Evolutionary conservation across 1,284 basidiomycete species (phyloP).

Genomic region (Sphaerobolus stellatus): DNA sequence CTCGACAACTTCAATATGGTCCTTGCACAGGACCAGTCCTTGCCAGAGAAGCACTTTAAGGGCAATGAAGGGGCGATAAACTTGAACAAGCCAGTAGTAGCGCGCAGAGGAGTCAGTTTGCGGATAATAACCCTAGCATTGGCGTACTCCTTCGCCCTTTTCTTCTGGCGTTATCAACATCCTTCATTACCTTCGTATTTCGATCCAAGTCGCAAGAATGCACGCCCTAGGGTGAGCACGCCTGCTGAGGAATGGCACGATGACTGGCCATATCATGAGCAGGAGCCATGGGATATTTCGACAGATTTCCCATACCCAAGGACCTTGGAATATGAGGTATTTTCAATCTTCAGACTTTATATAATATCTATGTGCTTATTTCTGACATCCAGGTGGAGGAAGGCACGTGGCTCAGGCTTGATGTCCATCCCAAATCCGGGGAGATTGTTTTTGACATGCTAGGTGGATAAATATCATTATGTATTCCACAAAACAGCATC

Average conservation of each 20-base stretch:
- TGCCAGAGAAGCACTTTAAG: no score
- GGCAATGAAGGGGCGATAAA: no score
- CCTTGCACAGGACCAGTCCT: no score
- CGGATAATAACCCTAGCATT: no score
- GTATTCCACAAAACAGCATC: not conserved
- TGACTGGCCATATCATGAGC: constrained; percentile 64
- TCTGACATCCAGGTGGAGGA: constrained; percentile 30
- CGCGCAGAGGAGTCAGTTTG: no score
- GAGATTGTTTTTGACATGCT: constrained; percentile 75
- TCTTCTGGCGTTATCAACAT: no score
- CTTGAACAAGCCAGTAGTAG: no score
- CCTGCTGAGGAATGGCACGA: constrained; percentile 56
- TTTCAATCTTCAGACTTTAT: constrained; percentile 16
- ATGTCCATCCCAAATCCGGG: constrained; percentile 63
- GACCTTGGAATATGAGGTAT: constrained; percentile 61
- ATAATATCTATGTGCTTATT: not conserved
- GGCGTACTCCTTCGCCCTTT: no score
- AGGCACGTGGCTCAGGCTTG: constrained; percentile 71
- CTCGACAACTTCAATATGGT: no score
- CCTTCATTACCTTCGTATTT: no score
- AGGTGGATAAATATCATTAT: constrained; percentile 39
- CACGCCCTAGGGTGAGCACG: no score
- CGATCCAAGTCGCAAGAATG: no score
- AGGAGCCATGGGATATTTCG: constrained; percentile 72
- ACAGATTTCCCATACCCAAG: constrained; percentile 72